Evolutionary conservation across 2,329 filamentous ascomycete genomes (phyloP).

Genomic region (Penicillium sp.): DNA sequence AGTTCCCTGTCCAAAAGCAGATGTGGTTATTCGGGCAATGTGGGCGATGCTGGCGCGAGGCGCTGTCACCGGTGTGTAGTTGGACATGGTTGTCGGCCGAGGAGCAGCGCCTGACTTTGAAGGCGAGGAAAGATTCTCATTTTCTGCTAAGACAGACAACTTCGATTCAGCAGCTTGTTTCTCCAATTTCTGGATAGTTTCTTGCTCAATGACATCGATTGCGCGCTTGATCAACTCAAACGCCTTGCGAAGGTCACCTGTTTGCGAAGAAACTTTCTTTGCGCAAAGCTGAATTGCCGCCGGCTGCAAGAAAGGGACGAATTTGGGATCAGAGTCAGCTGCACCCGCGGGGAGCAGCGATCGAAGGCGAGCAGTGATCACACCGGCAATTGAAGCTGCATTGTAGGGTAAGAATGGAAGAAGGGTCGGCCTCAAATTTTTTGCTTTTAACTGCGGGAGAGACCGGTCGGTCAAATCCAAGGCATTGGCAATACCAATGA

Average conservation of each 20-base stretch:
- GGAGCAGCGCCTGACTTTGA: conserved; percentile 35
- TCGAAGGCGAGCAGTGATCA: conserved; percentile 80
- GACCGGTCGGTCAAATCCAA: conserved; percentile 94
- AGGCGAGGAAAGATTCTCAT: conserved; percentile 67
- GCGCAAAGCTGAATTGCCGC: conserved; percentile 91
- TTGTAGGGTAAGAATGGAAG: conserved; percentile 93
- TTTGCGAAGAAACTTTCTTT: conserved; percentile 91
- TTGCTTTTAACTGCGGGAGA: conserved; percentile 85
- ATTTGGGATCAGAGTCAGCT: conserved; percentile 50
- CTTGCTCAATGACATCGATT: conserved; percentile 82
- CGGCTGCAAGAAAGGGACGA: conserved; percentile 86
- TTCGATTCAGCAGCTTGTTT: conserved; percentile 55
- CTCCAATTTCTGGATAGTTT: conserved; percentile 72
- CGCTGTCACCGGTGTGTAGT: conserved; percentile 73
- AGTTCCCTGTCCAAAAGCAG: conserved; percentile 86
- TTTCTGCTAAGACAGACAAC: conserved; percentile 75
- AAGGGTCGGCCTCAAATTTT: conserved; percentile 84
- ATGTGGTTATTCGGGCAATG: conserved; percentile 85
- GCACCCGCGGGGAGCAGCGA: conserved; percentile 60
- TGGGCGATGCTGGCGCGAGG: conserved; percentile 87
- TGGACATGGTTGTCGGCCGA: conserved; percentile 45
- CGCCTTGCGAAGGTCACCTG: conserved; percentile 88
- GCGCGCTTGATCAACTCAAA: conserved; percentile 91
- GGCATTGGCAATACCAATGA: conserved; percentile 94
- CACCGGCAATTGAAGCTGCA: conserved; percentile 78